phyloP scores from a whole-genome alignment of 2,329 filamentous ascomycete species.

The Pleochaeta shiraiana region DNA sequence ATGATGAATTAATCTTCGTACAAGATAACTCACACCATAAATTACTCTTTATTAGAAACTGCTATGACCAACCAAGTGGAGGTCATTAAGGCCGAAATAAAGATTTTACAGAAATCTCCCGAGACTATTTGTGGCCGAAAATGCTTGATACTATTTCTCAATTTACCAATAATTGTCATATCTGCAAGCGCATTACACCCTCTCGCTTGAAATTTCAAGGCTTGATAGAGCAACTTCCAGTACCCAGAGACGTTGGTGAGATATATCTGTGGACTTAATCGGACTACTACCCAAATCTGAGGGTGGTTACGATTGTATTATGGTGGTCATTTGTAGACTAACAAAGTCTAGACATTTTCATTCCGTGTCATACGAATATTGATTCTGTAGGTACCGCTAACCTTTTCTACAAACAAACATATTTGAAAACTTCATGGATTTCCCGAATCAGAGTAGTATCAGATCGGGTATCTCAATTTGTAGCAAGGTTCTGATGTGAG shows the following conservation, averaged over 20 bases:
- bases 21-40: background rate
- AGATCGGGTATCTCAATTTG: background rate
- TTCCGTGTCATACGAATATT: background rate
- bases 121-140: background rate
- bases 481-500: background rate
- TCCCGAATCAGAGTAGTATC: background rate
- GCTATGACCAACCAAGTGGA: background rate
- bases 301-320: background rate
- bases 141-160: background rate
- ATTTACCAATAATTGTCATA: background rate
- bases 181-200: slow-evolving; percentile 1
- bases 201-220: slow-evolving; percentile 2
- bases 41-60: background rate
- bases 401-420: background rate
- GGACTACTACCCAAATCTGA: background rate
- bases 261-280: background rate
- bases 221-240: background rate
- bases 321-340: background rate
- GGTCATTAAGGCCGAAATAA: background rate
- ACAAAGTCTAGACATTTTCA: background rate
- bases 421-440: background rate
- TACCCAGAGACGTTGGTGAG: background rate
- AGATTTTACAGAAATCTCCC: background rate
- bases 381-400: background rate
- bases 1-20: background rate